Evolutionary conservation across 2,329 filamentous ascomycete genomes (phyloP).

Genomic region (Diplodia scrobiculata): DNA sequence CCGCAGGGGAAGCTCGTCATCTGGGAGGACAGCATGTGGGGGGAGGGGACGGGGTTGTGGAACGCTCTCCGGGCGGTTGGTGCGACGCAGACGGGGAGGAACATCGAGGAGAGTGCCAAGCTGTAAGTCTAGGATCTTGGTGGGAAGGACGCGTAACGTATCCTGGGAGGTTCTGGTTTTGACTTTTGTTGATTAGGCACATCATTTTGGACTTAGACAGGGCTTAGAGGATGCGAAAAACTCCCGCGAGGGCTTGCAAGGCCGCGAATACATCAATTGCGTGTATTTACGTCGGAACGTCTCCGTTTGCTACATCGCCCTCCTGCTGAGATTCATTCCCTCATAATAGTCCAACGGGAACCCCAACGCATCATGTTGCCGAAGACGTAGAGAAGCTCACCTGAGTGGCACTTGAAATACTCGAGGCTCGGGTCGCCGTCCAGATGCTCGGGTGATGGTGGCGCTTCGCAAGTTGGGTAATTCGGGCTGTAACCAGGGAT

Average conservation of each 20-base stretch:
- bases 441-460: slow-evolving; percentile 34
- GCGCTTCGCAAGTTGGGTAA: slow-evolving; percentile 42
- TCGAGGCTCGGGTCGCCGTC: slow-evolving; percentile 36
- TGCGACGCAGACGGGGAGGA: slow-evolving; percentile 13
- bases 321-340: not conserved
- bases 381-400: slow-evolving; percentile 41
- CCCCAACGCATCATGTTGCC: slow-evolving; percentile 38
- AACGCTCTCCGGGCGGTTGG: slow-evolving; percentile 40
- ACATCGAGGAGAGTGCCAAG: slow-evolving; percentile 20
- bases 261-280: not conserved
- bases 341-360: slow-evolving; percentile 36
- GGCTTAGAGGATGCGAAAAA: not conserved
- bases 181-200: slow-evolving; percentile 6
- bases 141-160: not conserved
- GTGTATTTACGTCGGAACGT: not conserved
- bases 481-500: slow-evolving; percentile 38
- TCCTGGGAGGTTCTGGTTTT: not conserved
- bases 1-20: slow-evolving; percentile 51
- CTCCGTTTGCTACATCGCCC: not conserved
- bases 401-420: slow-evolving; percentile 39
- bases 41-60: slow-evolving; percentile 55
- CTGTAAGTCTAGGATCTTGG: slow-evolving; percentile 25
- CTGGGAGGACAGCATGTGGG: slow-evolving; percentile 52
- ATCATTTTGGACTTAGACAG: slow-evolving; percentile 6
- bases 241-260: not conserved